Evolutionary conservation across 352 stramenopile species (phyloP).

Genomic region (Phytophthora lateralis): DNA sequence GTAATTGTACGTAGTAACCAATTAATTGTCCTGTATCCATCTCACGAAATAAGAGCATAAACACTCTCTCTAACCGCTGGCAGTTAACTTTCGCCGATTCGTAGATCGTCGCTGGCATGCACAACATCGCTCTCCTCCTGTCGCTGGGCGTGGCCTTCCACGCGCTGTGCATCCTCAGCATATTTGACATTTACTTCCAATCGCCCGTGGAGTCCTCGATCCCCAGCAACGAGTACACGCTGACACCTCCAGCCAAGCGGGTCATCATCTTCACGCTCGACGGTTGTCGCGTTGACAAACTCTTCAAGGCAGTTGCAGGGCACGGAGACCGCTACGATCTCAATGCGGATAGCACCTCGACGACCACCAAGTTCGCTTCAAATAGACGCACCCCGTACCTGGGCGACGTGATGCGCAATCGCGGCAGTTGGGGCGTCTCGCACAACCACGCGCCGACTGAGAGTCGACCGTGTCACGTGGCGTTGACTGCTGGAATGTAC

Average conservation of each 20-base stretch:
- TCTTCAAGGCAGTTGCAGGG: conserved; percentile 66
- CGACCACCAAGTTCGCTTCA: not conserved
- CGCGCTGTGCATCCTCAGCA: conserved; percentile 77
- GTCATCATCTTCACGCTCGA: conserved; percentile 83
- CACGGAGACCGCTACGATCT: conserved; percentile 25
- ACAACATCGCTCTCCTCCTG: conserved; percentile 43
- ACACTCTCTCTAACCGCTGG: not conserved
- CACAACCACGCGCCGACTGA: conserved; percentile 87
- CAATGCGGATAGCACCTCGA: conserved; percentile 2
- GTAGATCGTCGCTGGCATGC: not conserved
- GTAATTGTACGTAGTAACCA: too few species aligned
- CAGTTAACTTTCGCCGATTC: not conserved
- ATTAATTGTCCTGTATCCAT: not conserved
- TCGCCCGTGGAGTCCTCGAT: conserved; percentile 72
- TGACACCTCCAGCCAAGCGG: conserved; percentile 55
- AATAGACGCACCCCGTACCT: conserved; percentile 66
- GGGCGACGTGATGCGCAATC: conserved; percentile 58
- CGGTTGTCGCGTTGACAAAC: conserved; percentile 81
- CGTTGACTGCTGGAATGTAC: conserved; percentile 87
- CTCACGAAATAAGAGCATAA: not conserved
- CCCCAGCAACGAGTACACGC: conserved; percentile 42
- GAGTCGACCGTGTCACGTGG: conserved; percentile 80
- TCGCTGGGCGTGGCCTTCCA: conserved; percentile 82
- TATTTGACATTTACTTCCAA: conserved; percentile 91
- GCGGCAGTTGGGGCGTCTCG: conserved; percentile 81